Evolutionary conservation across 352 stramenopile species (phyloP).

Genomic region (Phytophthora citricola): DNA sequence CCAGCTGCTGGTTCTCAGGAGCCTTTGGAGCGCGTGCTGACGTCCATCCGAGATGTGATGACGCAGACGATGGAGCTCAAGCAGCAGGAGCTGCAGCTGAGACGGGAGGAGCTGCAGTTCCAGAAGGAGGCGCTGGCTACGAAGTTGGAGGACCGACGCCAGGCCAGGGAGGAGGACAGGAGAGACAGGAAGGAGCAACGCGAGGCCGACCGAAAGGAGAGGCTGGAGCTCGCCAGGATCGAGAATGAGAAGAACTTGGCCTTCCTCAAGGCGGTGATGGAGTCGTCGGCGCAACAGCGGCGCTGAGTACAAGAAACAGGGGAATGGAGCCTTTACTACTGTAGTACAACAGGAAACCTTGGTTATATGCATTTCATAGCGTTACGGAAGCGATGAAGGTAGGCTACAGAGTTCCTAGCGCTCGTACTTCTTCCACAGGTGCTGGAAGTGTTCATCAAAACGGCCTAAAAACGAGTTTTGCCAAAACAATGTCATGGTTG

Average conservation of each 20-base stretch:
- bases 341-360: background rate
- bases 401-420: constrained; percentile 23
- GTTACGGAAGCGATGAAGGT: too few species aligned
- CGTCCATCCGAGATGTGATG: constrained; percentile 29
- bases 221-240: constrained; percentile 35
- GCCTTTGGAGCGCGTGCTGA: constrained; percentile 19
- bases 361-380: background rate
- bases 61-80: constrained; percentile 21
- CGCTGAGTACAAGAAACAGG: constrained; percentile 4
- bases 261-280: constrained; percentile 42
- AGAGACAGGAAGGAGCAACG: constrained; percentile 29
- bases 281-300: constrained; percentile 31
- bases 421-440: constrained; percentile 68
- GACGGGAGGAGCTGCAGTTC: constrained; percentile 35
- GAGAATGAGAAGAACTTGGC: constrained; percentile 45
- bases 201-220: constrained; percentile 35
- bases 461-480: constrained; percentile 34
- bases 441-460: constrained; percentile 68
- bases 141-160: constrained; percentile 34
- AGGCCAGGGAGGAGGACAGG: constrained; percentile 32
- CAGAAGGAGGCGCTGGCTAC: constrained; percentile 30
- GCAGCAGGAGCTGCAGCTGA: constrained; percentile 31
- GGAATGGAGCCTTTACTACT: background rate
- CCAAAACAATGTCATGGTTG: too few species aligned
- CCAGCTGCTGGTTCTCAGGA: background rate